Evolutionary conservation across 306 rosid species (phyloP), one percentile per base, ranked within the genome.

Genomic region (Trifolium dubium): DNA sequence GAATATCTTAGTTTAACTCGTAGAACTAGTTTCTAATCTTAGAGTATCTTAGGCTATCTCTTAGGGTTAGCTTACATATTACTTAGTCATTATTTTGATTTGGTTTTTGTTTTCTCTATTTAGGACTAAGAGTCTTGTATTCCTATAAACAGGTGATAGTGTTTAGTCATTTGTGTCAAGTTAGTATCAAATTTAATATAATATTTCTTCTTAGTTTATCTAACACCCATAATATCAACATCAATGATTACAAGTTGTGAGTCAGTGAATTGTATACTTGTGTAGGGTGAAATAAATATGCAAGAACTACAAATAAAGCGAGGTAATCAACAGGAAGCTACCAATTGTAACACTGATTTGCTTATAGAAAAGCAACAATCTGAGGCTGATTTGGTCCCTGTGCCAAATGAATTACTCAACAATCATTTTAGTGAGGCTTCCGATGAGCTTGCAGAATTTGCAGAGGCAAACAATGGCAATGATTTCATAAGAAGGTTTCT

Each of bases 401-500:
- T 73, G 75, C 86, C 81, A 77, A 81, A 78, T 72, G 85, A 83
- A 72, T 49, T 79, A 14, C 67, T 65, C 17, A 64, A 83, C 53
- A 68, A 23, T 63, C 54, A 59, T 82, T 55, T 49, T 40, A 71
- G 71, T 35, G 85, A 80, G 58, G 84, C 32, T 70, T 80, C 88
- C 39, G n/a, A 62, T 50, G 96, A 89, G 71, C 77, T 54, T 71
- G 74, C 77, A 59, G 88, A 88, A 67, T 60, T 69, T 63, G 73
- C 67, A 67, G 91, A 71, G 60, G 79, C 76, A 59, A 80, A 67
- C 75, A 73, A 50, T 73, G 88, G 92, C 76, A 89, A 75, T 75
- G 44, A 60, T 77, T 91, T 93, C 86, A 77, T 93, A 72, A 89
- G 79, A 83, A 93, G 97, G 98, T 93, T 80, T 72, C 68, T 23